Conservation (phyloP, 2,329 filamentous ascomycete species). For the Neobulgaria alba region DNA sequence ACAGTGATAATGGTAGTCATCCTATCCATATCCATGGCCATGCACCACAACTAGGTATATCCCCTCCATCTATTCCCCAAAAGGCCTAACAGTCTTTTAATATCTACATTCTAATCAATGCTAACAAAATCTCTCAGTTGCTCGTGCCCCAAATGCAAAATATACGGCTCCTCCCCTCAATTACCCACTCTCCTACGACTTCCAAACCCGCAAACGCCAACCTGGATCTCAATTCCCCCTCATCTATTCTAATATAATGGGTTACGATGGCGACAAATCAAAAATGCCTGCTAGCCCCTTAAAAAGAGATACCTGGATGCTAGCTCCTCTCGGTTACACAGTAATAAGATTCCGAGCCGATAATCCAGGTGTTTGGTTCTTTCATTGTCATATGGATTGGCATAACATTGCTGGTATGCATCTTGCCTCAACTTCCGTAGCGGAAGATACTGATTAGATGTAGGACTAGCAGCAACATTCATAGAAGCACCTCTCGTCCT, state of each 20-base stretch:
- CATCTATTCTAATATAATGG: no score
- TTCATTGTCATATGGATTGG: conserved; percentile 42
- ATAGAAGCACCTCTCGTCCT: conserved; percentile 9
- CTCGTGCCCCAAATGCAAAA: not conserved
- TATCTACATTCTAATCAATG: conserved; percentile 23
- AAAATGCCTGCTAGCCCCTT: conserved; percentile 35
- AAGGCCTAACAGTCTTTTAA: conserved; percentile 38
- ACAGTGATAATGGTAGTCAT: conserved; percentile 36
- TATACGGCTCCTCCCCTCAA: no score
- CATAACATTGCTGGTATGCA: conserved; percentile 1
- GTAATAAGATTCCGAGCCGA: conserved; percentile 38
- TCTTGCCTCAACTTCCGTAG: conserved; percentile 19
- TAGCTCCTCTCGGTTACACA: conserved; percentile 29
- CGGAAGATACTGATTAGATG: not conserved
- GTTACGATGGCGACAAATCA: conserved; percentile 3
- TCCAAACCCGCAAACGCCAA: no score
- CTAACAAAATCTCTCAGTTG: not conserved
- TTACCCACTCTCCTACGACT: conserved; percentile 40
- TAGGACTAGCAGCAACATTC: conserved; percentile 28
- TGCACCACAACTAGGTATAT: not conserved
- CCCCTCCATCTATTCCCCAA: not conserved
- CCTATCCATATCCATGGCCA: conserved; percentile 46
- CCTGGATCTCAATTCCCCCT: conserved; percentile 25
- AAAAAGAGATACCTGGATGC: conserved; percentile 38
- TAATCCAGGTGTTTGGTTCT: conserved; percentile 42